A percentile compares a stretch with the other conserved stretches of the same genome.
Conservation (phyloP, 306 rosid genomes). For the Quercus alba region DNA sequence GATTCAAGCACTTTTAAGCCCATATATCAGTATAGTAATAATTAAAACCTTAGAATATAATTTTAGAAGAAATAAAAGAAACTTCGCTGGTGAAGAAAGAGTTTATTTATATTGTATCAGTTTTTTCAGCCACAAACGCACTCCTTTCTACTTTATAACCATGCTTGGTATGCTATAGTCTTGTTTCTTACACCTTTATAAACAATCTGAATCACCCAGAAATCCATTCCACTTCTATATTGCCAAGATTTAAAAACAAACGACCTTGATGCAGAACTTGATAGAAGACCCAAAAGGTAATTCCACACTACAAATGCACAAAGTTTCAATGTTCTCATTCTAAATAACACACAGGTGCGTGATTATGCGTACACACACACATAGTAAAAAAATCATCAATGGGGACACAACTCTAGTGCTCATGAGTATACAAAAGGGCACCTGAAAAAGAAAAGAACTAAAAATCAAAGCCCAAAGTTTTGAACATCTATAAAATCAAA, state of each 20-base stretch:
- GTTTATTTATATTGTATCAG: not conserved
- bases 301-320: not conserved
- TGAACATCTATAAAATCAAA: too few relatives aligned
- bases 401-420: too few relatives aligned
- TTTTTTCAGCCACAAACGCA: not conserved
- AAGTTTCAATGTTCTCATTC: not conserved
- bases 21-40: not conserved
- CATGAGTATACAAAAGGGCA: too few relatives aligned
- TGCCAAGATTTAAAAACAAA: slow-evolving; percentile 1
- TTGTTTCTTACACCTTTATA: not conserved
- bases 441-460: too few relatives aligned
- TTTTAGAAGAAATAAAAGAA: not conserved
- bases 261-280: not conserved
- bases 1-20: not conserved
- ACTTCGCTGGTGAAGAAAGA: not conserved
- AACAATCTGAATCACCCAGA: slow-evolving; percentile 6
- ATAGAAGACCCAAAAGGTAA: not conserved
- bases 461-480: too few relatives aligned
- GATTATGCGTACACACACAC: too few relatives aligned
- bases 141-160: not conserved
- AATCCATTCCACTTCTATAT: not conserved
- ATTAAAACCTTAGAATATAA: not conserved
- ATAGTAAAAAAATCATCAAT: too few relatives aligned
- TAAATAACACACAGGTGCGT: not conserved
- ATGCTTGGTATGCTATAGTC: not conserved